Conservation (phyloP, 768 basidiomycete species). For the Chlorophyllum brunneum region DNA sequence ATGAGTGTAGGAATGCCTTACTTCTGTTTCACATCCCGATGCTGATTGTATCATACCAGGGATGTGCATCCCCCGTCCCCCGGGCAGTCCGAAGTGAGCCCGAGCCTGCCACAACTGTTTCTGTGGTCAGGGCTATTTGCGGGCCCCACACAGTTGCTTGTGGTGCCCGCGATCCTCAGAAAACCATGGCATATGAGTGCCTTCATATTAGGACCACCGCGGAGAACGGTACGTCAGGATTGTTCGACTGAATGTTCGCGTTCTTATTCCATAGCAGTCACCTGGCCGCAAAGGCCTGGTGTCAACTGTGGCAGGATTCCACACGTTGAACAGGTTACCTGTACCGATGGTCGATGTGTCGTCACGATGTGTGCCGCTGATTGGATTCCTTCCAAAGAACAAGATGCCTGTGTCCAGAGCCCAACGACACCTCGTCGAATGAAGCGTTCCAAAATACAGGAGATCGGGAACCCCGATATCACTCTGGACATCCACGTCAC, state of each 20-base stretch:
- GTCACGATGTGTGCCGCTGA: conserved; percentile 25
- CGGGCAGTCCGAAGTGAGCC: conserved; percentile 18
- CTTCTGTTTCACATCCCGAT: conserved; percentile 5
- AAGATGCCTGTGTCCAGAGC: conserved; percentile 18
- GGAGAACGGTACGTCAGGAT: not conserved
- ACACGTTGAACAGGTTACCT: conserved; percentile 21
- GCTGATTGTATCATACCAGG: conserved; percentile 21
- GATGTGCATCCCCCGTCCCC: conserved; percentile 36
- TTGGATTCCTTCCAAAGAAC: conserved; percentile 21
- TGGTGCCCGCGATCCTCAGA: too few relatives aligned
- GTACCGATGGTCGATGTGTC: conserved; percentile 24
- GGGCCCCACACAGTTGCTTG: too few relatives aligned
- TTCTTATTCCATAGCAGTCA: too few relatives aligned
- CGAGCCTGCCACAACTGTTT: not conserved
- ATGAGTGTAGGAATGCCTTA: conserved; percentile 24
- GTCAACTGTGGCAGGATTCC: conserved; percentile 27
- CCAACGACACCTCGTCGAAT: not conserved
- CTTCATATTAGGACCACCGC: too few relatives aligned
- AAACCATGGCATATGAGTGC: too few relatives aligned
- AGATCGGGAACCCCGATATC: conserved; percentile 11
- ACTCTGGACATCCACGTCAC: not conserved
- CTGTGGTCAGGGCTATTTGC: too few relatives aligned
- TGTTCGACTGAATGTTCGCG: not conserved
- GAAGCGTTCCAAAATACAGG: conserved; percentile 20
- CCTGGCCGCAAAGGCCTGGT: conserved; percentile 14